These are phyloP conservation scores for Auriscalpium vulgare DNA, from an alignment of 768 basidiomycete species.

Conservation along the genomic window DNA sequence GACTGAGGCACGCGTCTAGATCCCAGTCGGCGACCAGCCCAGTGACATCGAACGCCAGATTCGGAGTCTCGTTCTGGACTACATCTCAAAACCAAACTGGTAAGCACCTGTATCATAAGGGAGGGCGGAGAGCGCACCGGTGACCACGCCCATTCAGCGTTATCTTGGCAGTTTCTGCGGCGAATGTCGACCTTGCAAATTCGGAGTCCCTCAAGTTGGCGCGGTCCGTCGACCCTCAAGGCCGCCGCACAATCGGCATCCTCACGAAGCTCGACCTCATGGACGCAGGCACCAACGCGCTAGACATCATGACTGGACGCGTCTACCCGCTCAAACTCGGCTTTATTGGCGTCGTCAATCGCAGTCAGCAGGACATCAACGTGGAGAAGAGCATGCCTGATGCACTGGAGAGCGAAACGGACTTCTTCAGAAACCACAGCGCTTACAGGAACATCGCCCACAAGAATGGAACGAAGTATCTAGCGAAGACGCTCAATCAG, in stretches of 20 bases:
- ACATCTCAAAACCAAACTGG: slow-evolving; percentile 96
- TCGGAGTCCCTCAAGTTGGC: slow-evolving; percentile 97
- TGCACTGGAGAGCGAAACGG: slow-evolving; percentile 75
- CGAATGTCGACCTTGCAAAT: slow-evolving; percentile 98
- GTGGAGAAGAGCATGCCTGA: slow-evolving; percentile 78
- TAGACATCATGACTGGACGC: slow-evolving; percentile 92
- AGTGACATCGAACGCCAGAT: slow-evolving; percentile 98
- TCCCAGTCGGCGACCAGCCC: slow-evolving; percentile 94
- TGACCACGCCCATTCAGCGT: slow-evolving; percentile 45
- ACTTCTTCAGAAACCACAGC: slow-evolving; percentile 85
- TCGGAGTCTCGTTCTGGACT: slow-evolving; percentile 87
- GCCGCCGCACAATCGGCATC: slow-evolving; percentile 92
- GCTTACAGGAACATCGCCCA: slow-evolving; percentile 95
- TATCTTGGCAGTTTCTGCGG: slow-evolving; percentile 92
- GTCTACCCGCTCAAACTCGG: slow-evolving; percentile 97
- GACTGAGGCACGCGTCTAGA: slow-evolving; percentile 35
- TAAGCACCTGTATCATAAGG: slow-evolving; percentile 26
- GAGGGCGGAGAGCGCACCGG: not conserved
- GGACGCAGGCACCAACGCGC: slow-evolving; percentile 97
- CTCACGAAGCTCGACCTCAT: slow-evolving; percentile 97
- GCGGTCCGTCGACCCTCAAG: slow-evolving; percentile 91
- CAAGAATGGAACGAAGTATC: slow-evolving; percentile 93
- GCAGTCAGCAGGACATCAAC: slow-evolving; percentile 97
- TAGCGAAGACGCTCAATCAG: slow-evolving; percentile 91
- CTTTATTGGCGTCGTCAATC: slow-evolving; percentile 96